Base-by-base conservation (phyloP, 352 stramenopile genomes). In the Thraustochytrium sp. region DNA sequence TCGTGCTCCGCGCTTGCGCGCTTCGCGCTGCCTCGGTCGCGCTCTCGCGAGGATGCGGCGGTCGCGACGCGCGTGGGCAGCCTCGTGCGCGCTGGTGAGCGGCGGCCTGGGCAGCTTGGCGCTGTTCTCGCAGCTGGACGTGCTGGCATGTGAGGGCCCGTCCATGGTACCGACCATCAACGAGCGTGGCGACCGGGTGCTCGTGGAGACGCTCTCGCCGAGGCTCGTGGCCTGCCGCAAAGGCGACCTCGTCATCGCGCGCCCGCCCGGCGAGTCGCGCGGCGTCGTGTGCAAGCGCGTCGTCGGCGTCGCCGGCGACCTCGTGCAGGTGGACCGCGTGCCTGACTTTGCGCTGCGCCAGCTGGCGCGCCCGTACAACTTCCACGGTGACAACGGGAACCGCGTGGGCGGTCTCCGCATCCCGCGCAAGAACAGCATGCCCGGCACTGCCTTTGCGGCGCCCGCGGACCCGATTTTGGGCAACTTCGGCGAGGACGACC, bases 121-220 rank as follows among this genome's bases (percentile, higher is more conserved):
- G n/a, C n/a, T n/a, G n/a, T n/a, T n/a, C n/a, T 46, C 59, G 34
- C 59, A 72, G 59, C 23, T 72, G 59, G 38, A 11, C 9, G 59
- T 72, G 59, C 59, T 72, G 34, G 23, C 8, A 29, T 72, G 59
- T n/a, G 59, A 72, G 40, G 59, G 59, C 40, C 59, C 59, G 13
- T 72, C 59, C 59, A 72, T 72, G 59, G 9, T 72, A 31, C 59
- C 59, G 13, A 72, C 59, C 26, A 72, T 72, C 59, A 72, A 72
- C 40, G 59, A 72, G 59, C 29, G 59, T 2, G 59, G 59, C 21
- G 59, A 72, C 59, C 59, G 36, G 26, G 59, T 72, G 59, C 59
- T 72, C 59, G 59, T 72, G 26, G 59, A 72, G 40, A 72, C 13
- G 36, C 59, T 72, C 18, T 72, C 59, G 34, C 59, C 59, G 34